Evolutionary conservation across 163 green algal genomes (phyloP).

Genomic region (Chlamydomonas reinhardtii): DNA sequence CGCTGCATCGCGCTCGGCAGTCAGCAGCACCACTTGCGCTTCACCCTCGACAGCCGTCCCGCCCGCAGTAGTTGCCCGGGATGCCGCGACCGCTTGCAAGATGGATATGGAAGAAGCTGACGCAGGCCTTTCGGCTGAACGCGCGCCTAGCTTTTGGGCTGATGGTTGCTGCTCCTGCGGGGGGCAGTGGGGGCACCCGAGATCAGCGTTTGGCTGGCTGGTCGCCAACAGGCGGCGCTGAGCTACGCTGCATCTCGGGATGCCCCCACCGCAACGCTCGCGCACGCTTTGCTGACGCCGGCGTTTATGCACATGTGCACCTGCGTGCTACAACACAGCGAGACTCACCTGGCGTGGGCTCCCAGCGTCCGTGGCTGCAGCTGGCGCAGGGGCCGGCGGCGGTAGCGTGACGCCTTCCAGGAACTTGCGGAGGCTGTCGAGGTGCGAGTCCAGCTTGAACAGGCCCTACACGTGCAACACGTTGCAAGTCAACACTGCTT

Average conservation of each 20-base stretch:
- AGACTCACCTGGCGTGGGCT: too few relatives aligned
- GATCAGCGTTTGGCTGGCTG: conserved; percentile 9
- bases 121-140: not conserved
- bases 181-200: conserved; percentile 34
- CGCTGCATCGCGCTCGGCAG: not conserved
- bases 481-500: too few relatives aligned
- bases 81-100: not conserved
- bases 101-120: not conserved
- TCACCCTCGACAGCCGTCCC: not conserved
- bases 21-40: not conserved
- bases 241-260: not conserved
- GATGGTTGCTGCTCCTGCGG: conserved; percentile 7
- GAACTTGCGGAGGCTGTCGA: conserved; percentile 23
- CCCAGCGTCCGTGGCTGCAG: not conserved
- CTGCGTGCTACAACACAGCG: too few relatives aligned
- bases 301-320: too few relatives aligned
- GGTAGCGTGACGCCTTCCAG: conserved; percentile 24
- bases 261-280: conserved; percentile 7
- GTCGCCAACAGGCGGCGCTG: not conserved
- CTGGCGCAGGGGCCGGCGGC: not conserved
- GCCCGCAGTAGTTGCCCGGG: not conserved
- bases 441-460: conserved; percentile 22
- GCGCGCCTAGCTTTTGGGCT: not conserved
- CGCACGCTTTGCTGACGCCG: too few relatives aligned
- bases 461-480: not conserved